Base-by-base conservation (phyloP, 768 basidiomycete genomes). In the Pisolithus marmoratus region DNA sequence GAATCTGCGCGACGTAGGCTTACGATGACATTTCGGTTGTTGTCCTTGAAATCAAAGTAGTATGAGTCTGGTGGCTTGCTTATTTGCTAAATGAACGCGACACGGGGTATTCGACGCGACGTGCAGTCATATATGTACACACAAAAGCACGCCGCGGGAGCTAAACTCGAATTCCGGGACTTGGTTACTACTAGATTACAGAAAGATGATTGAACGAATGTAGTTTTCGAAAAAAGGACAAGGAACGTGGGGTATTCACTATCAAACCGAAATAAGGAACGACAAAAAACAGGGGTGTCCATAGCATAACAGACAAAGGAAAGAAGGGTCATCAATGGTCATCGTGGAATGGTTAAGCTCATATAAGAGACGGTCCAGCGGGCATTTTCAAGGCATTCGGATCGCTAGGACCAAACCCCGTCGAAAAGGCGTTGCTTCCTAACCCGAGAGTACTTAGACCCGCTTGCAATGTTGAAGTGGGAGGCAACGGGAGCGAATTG, bases 301-400 rank as follows among this genome's bases (percentile, higher is more conserved):
- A 24, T 42, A 20, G 34, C 7, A 15, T 52, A 53, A 46, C 51
- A 58, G 60, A 58, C 51, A 55, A 38, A 43, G 45, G 58, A 57
- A 26, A 37, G 59, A 52, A 36, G 29, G 11, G 54, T 56, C 49
- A 52, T 26, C 49, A 56, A 42, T 29, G 53, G 44, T 45, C 44
- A 26, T 45, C 9, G 29, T 41, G 40, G 38, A 31, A 55, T 45
- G 27, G 17, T 17, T n/a, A 24, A 17, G 43, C 27, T 65, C 68
- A 83, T 54, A 83, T 82, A 50, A 83, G 65, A 22, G 80, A 80
- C 8, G 73, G 66, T 9, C 70, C 69, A 20, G 69, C 69, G 48
- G 75, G 75, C 57, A 73, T 72, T 50, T 54, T 60, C 42, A 53
- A 49, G 8, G 41, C 19, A 15, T 54, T 60, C 49, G 58, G 66